Conservation (phyloP, 345 rosid genomes). For the Syzygium aqueum region DNA sequence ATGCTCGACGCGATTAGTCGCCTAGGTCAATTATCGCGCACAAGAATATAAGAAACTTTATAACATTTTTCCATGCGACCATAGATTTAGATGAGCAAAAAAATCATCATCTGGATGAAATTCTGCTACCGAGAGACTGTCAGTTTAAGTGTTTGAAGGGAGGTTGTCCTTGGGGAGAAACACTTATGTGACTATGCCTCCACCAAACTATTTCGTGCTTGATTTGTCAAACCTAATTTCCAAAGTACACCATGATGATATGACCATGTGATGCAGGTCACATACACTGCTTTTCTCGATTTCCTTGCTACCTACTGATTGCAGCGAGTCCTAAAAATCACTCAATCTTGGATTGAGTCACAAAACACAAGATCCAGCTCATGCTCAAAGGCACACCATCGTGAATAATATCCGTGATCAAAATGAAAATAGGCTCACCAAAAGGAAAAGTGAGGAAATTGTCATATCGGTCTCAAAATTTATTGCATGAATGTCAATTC, state of each 20-base stretch:
- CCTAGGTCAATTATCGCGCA: no score
- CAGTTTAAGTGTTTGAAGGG: not conserved
- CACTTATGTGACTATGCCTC: not conserved
- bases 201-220: not conserved
- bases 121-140: not conserved
- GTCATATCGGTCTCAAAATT: no score
- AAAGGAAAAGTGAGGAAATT: no score
- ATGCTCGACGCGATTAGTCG: not conserved
- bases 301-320: not conserved
- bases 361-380: not conserved
- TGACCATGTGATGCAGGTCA: not conserved
- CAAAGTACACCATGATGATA: not conserved
- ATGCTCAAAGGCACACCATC: not conserved
- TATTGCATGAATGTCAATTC: no score
- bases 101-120: accelerated
- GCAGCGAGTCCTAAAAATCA: not conserved
- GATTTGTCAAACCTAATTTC: not conserved
- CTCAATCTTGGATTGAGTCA: not conserved
- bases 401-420: not conserved
- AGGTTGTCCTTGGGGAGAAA: not conserved
- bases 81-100: not conserved
- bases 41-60: not conserved
- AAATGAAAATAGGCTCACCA: no score
- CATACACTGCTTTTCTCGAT: not conserved
- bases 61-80: not conserved